Evolutionary conservation across 352 stramenopile species (phyloP).

Genomic region (Phytophthora quininea): DNA sequence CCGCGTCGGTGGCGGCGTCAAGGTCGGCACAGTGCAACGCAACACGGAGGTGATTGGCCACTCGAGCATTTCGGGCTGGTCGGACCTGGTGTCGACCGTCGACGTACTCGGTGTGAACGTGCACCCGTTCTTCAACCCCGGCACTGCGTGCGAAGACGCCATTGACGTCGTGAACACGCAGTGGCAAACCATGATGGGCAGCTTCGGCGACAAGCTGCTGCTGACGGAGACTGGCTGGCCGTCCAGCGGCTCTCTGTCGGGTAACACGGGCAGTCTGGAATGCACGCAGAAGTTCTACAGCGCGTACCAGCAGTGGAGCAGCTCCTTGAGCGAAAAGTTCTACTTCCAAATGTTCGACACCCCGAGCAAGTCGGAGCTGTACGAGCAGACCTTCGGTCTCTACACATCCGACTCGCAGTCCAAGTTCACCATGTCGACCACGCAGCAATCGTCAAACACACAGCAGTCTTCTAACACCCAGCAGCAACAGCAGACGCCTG

Average conservation of each 20-base stretch:
- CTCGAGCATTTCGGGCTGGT: constrained; percentile 37
- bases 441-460: not conserved
- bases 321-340: constrained; percentile 55
- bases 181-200: constrained; percentile 53
- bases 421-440: constrained; percentile 56
- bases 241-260: constrained; percentile 34
- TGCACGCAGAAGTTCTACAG: constrained; percentile 55
- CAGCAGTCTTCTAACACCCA: not conserved
- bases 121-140: constrained; percentile 65
- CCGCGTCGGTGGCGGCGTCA: constrained; percentile 42
- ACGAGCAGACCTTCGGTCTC: constrained; percentile 65
- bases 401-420: constrained; percentile 43
- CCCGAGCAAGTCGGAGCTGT: constrained; percentile 42
- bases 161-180: constrained; percentile 58
- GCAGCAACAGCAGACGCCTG: constrained; percentile 2
- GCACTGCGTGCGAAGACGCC: constrained; percentile 33
- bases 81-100: constrained; percentile 41
- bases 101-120: constrained; percentile 65
- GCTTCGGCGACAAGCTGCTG: constrained; percentile 55
- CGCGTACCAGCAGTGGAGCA: constrained; percentile 67
- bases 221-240: constrained; percentile 66
- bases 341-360: constrained; percentile 86
- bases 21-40: constrained; percentile 73
- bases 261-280: constrained; percentile 45
- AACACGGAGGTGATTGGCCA: constrained; percentile 61